Conservation (phyloP, 2,329 filamentous ascomycete species). For the Sclerotinia spermophila region DNA sequence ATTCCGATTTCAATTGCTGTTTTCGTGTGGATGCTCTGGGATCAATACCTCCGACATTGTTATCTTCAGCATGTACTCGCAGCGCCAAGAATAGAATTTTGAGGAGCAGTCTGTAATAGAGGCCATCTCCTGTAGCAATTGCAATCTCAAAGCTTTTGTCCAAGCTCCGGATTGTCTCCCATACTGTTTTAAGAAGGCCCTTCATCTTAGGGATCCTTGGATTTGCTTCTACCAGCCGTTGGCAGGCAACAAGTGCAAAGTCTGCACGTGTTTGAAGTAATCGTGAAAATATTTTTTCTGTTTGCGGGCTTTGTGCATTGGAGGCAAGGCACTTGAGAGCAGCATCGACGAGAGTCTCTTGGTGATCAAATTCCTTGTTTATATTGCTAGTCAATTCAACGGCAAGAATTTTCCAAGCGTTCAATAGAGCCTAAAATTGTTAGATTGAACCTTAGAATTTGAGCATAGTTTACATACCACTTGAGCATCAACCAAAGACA, state of each 20-base stretch:
- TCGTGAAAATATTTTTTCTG: slow-evolving; percentile 77
- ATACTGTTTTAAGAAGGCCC: slow-evolving; percentile 53
- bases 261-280: slow-evolving; percentile 74
- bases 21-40: slow-evolving; percentile 25
- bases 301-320: slow-evolving; percentile 68
- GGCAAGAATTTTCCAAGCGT: slow-evolving; percentile 84
- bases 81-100: slow-evolving; percentile 82
- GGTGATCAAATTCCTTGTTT: slow-evolving; percentile 25
- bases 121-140: slow-evolving; percentile 52
- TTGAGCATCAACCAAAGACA: slow-evolving; percentile 90
- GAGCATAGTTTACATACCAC: slow-evolving; percentile 53
- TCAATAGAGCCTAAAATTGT: slow-evolving; percentile 64
- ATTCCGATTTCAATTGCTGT: slow-evolving; percentile 21
- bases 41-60: slow-evolving; percentile 20
- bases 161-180: slow-evolving; percentile 56
- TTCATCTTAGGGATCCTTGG: slow-evolving; percentile 50
- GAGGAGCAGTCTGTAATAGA: slow-evolving; percentile 79
- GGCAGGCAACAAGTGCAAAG: slow-evolving; percentile 76
- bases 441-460: slow-evolving; percentile 23
- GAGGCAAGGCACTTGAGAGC: slow-evolving; percentile 73
- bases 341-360: slow-evolving; percentile 52
- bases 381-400: slow-evolving; percentile 70
- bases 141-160: slow-evolving; percentile 56
- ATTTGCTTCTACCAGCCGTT: slow-evolving; percentile 64
- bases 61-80: slow-evolving; percentile 51